phyloP scores from a whole-genome alignment of 1,284 basidiomycete species.

The Ganoderma leucocontextum region DNA sequence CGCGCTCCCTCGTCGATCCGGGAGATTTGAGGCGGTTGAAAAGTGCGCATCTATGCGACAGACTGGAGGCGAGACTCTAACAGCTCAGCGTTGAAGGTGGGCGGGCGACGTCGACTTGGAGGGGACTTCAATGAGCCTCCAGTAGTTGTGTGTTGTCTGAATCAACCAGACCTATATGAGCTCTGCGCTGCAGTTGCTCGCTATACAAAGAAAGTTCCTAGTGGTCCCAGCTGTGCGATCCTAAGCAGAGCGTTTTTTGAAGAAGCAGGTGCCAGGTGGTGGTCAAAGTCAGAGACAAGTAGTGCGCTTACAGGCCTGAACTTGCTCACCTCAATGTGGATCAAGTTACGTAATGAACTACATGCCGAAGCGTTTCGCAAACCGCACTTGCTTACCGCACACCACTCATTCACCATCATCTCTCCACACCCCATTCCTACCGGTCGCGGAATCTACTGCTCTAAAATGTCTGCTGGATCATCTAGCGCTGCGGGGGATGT shows the following conservation, averaged over 20 bases:
- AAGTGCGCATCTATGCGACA: background rate
- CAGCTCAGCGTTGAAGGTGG: background rate
- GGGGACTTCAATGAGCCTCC: background rate
- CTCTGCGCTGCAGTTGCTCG: background rate
- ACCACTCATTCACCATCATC: background rate
- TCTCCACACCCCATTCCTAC: background rate
- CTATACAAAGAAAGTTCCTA: background rate
- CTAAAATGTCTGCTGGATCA: constrained; percentile 13
- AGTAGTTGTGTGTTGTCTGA: background rate
- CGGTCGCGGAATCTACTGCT: too few species aligned
- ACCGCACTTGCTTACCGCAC: background rate
- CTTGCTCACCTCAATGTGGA: background rate
- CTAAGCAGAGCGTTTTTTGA: background rate
- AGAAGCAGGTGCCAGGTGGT: background rate
- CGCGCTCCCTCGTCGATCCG: background rate
- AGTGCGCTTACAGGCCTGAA: background rate
- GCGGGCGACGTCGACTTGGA: background rate
- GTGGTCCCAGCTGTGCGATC: background rate
- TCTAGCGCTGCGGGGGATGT: constrained; percentile 12
- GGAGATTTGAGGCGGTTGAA: too few species aligned
- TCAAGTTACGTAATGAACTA: background rate
- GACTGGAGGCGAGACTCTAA: background rate
- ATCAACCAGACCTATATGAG: background rate
- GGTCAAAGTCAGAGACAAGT: background rate
- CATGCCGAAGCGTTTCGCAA: background rate